Conservation (phyloP, 768 basidiomycete species). For the Fomitopsis pulvina region DNA sequence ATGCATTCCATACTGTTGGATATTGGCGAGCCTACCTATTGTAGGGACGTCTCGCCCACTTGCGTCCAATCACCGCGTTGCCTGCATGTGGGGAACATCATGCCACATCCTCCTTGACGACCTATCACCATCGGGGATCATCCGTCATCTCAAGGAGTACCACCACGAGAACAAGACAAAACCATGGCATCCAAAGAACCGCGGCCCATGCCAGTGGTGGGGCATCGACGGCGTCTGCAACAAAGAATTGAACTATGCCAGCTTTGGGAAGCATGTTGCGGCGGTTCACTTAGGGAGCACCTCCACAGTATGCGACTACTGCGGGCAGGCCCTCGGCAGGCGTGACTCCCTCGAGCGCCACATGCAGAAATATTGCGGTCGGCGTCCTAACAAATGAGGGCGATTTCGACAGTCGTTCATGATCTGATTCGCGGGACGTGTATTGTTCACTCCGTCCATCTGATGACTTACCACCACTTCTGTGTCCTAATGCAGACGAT, state of each 20-base stretch:
- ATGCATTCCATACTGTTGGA: neutral
- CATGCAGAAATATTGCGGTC: constrained; percentile 13
- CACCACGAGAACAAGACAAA: constrained; percentile 3
- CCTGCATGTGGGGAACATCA: neutral
- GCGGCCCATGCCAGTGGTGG: neutral
- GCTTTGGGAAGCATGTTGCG: constrained; percentile 16
- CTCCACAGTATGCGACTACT: constrained; percentile 11
- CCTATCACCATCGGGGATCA: constrained; percentile 10
- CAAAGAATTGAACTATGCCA: constrained; percentile 13
- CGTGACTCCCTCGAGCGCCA: constrained; percentile 15
- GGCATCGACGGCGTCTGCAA: neutral
- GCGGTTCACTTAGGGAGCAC: constrained; percentile 15
- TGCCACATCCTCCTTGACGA: constrained; percentile 9
- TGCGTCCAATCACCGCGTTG: neutral
- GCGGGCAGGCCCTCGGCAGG: constrained; percentile 13
- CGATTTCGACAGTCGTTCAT: neutral
- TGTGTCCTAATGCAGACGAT: too few species aligned
- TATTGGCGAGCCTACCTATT: neutral
- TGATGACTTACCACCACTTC: too few species aligned
- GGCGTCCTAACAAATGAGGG: neutral
- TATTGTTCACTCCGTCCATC: too few species aligned
- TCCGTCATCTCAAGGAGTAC: constrained; percentile 13
- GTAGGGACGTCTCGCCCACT: neutral
- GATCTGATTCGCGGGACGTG: neutral
- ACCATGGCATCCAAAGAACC: constrained; percentile 1